Evolutionary conservation across 345 rosid genomes (phyloP).

Genomic region (Mallotus nudiflorus): DNA sequence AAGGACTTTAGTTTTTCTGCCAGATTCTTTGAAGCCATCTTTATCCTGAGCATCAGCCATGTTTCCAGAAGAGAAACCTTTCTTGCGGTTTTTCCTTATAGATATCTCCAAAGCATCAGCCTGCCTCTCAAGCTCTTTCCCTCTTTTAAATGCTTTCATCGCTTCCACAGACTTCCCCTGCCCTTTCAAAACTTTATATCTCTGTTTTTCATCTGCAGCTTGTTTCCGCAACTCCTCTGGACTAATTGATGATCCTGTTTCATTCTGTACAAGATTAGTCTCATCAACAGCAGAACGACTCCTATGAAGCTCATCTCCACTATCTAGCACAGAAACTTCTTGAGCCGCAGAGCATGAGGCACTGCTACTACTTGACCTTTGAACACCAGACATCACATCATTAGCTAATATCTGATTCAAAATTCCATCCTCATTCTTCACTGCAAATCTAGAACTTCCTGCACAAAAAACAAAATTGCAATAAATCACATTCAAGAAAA

Average conservation of each 20-base stretch:
- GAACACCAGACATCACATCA: constrained; percentile 37
- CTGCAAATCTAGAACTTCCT: constrained; percentile 50
- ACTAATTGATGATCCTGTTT: constrained; percentile 37
- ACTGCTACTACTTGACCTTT: constrained; percentile 46
- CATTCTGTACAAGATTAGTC: constrained; percentile 27
- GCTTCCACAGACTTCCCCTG: constrained; percentile 89
- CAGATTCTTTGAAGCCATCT: constrained; percentile 46
- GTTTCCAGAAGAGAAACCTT: constrained; percentile 35
- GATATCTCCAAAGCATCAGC: constrained; percentile 72
- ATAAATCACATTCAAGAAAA: too few species aligned
- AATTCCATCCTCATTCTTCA: constrained; percentile 64
- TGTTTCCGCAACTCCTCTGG: constrained; percentile 72
- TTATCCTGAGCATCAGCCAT: constrained; percentile 38
- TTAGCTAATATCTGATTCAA: constrained; percentile 65
- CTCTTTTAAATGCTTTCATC: constrained; percentile 81
- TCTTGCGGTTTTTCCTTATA: constrained; percentile 58
- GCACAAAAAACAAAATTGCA: too few species aligned
- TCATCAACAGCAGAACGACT: constrained; percentile 36
- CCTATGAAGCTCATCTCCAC: constrained; percentile 23
- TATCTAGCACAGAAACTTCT: constrained; percentile 33
- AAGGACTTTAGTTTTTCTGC: constrained; percentile 38
- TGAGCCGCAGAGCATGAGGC: constrained; percentile 34
- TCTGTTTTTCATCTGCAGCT: constrained; percentile 74
- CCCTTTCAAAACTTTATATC: constrained; percentile 67
- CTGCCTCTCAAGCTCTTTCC: constrained; percentile 90